phyloP scores from a whole-genome alignment of 495 filamentous ascomycete genomes.

The Rhypophila decipiens region DNA sequence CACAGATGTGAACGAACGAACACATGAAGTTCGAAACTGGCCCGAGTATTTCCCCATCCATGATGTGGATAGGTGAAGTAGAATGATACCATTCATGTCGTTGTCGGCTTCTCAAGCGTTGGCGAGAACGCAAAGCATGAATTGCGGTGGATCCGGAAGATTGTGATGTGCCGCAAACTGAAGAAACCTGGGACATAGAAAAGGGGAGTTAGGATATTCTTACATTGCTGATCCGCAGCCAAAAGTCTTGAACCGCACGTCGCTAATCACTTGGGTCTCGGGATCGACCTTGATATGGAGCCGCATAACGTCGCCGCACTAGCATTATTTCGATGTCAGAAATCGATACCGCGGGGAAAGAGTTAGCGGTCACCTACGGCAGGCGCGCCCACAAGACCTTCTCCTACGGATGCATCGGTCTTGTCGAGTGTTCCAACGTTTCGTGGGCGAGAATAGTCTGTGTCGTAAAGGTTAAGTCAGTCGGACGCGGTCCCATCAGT shows the following conservation, averaged over 20 bases:
- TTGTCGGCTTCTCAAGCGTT: too few relatives aligned
- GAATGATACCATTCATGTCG: too few relatives aligned
- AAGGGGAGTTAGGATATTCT: not conserved
- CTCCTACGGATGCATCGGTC: conserved; percentile 82
- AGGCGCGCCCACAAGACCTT: conserved; percentile 93
- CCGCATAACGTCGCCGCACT: conserved; percentile 94
- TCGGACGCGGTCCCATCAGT: too few relatives aligned
- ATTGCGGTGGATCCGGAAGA: too few relatives aligned
- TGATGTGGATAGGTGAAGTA: too few relatives aligned
- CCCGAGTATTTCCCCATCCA: too few relatives aligned
- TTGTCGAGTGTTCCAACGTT: conserved; percentile 93
- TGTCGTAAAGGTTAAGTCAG: too few relatives aligned
- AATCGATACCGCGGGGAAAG: not conserved
- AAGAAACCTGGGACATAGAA: not conserved
- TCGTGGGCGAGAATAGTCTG: conserved; percentile 83
- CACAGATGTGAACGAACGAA: too few relatives aligned
- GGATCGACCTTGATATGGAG: conserved; percentile 97
- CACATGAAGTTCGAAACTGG: too few relatives aligned
- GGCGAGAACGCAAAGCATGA: too few relatives aligned
- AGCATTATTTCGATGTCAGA: not conserved
- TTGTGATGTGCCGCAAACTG: too few relatives aligned
- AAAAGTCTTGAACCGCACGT: conserved; percentile 90
- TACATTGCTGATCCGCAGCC: conserved; percentile 90
- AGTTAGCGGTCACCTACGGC: conserved; percentile 32
- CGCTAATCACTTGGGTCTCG: conserved; percentile 77